Percentiles rank a stretch among this genome's conserved stretches.
Conservation (phyloP, 2,329 filamentous ascomycete species). For the Scedosporium boydii region DNA sequence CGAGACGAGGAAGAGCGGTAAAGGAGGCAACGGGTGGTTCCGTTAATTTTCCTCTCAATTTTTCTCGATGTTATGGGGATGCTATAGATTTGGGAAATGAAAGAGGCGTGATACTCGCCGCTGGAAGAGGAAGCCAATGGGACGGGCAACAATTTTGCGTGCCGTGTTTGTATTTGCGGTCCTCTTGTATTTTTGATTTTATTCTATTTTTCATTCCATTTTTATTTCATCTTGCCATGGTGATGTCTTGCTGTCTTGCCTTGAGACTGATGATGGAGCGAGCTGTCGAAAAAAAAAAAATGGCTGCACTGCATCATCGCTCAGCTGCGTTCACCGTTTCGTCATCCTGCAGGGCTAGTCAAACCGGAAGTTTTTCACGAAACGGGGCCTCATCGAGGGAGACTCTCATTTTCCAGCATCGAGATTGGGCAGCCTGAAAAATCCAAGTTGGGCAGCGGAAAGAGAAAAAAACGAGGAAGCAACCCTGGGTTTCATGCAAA, state of each 20-base stretch:
- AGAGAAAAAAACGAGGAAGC: no score
- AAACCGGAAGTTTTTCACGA: not conserved
- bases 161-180: not conserved
- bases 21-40: not conserved
- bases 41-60: not conserved
- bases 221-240: not conserved
- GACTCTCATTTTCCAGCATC: not conserved
- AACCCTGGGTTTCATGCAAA: not conserved
- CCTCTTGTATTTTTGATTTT: not conserved
- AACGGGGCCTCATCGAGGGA: no score
- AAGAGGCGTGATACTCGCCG: not conserved
- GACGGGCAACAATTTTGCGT: not conserved
- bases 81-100: not conserved
- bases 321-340: not conserved
- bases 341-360: not conserved
- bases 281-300: no score
- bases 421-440: not conserved
- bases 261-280: no score
- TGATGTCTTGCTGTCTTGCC: no score
- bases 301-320: no score
- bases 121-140: not conserved
- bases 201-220: not conserved
- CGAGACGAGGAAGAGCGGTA: no score
- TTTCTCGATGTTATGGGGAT: not conserved
- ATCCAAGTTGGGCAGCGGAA: not conserved